These are phyloP conservation scores for Aspergillus eucalypticola DNA, from an alignment of 2,329 filamentous ascomycete species.

Conservation along the genomic window DNA sequence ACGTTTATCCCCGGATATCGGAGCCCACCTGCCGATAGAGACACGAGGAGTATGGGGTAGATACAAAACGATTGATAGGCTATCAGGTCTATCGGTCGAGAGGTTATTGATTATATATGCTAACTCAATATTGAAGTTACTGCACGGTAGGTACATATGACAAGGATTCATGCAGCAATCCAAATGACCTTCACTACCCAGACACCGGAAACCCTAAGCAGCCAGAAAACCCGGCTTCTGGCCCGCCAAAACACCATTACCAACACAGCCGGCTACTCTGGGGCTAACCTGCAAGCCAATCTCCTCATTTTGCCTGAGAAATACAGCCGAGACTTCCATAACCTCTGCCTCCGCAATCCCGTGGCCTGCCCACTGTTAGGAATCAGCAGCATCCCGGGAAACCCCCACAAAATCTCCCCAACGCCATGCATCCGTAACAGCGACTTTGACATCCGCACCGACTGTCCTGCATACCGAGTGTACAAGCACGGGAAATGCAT, in stretches of 20 bases:
- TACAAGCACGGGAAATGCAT: constrained; percentile 53
- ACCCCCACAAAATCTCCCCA: constrained; percentile 23
- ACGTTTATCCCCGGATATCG: not conserved
- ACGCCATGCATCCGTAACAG: constrained; percentile 23
- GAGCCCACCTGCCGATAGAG: constrained; percentile 5
- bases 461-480: constrained; percentile 60
- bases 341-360: constrained; percentile 62
- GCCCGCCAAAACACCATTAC: constrained; percentile 45
- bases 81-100: not conserved
- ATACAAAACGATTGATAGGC: not conserved
- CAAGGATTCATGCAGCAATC: not conserved
- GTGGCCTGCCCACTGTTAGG: constrained; percentile 64
- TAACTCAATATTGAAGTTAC: not conserved
- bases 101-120: not conserved
- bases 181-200: not conserved
- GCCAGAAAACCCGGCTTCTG: constrained; percentile 45
- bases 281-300: constrained; percentile 61
- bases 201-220: constrained; percentile 6
- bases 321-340: constrained; percentile 60
- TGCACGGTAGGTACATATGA: too few species aligned
- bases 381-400: constrained; percentile 45
- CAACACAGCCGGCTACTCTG: constrained; percentile 57
- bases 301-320: constrained; percentile 59
- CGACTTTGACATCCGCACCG: constrained; percentile 58
- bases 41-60: not conserved